Evolutionary conservation across 768 basidiomycete species (phyloP), one percentile per base, ranked within the genome.

Genomic region (Russula sp.): DNA sequence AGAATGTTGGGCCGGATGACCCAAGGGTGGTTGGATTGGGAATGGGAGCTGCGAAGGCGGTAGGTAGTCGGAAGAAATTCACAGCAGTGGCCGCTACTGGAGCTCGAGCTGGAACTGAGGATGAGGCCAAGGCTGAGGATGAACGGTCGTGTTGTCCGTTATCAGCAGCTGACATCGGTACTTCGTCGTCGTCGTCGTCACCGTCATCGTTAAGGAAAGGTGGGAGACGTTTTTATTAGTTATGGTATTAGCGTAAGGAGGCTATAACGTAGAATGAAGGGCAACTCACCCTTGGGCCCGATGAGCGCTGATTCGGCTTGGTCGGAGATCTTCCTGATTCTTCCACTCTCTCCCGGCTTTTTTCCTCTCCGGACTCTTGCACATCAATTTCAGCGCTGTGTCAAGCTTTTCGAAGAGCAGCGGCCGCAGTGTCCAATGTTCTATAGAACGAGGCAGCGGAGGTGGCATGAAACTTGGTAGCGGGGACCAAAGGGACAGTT

Each of bases 311-410:
- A 9, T 51, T 51, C n/a, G n/a, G n/a, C 73, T 26, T 90, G 49
- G 80, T 78, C 64, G 78, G 57, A 90, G 71, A 61, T n/a, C n/a
- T n/a, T n/a, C n/a, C n/a, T n/a, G n/a, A n/a, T n/a, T n/a, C 90
- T 71, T 90, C 86, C 34, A 94, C 81, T 0, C 76, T 78, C 59
- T 92, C 90, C 75, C 81, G 82, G 30, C 82, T 77, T 4, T n/a
- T n/a, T n/a, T n/a, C 77, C 16, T 81, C 71, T 57, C 84, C 83
- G 53, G 79, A 78, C 32, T 79, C 78, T 65, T 82, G 79, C n/a
- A n/a, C n/a, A 69, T 89, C 84, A 65, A 94, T 82, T 70, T 92
- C 89, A 28, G 93, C 81, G 18, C 83, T 82, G 59, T 80, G 79
- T 76, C 11, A 94, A 75, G 88, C 90, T 84, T 86, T 88, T 65